Base-by-base conservation (phyloP, 805 yeast species). In the Barnettozyma populi region DNA sequence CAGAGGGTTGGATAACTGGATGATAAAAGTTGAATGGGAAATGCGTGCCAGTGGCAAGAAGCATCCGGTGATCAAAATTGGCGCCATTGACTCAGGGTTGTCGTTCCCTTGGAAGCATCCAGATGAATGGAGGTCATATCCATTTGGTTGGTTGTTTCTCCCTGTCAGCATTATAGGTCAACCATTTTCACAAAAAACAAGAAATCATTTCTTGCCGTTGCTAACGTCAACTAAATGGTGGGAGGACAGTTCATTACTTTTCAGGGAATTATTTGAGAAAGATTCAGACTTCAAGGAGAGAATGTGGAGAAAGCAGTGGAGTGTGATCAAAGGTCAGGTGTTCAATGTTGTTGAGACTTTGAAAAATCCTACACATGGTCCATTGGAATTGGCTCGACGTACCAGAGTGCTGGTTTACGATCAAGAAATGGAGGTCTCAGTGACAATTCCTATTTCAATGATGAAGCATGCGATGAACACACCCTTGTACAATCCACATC, bases 31-130 rank as follows among this genome's bases (percentile, higher is more conserved):
- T 16, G 74, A 71, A n/a, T 76, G 80, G 75, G 49, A 55, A 16
- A 49, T 51, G 6, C 41, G n/a, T 7, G 47, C 45, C 0, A 54
- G 59, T 29, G 53, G 57, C 10, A 37, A 41, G 7, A 59, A 62
- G 50, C 53, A 52, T 14, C 83, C 84, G 0, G 47, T 36, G 1
- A 50, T 84, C 13, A 72, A 68, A 44, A 70, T 84, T 27, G 89
- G 87, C 2, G 92, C 90, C 1, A 84, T 84, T 40, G 90, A 84
- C 57, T 82, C 86, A 14, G 90, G 90, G 0, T 67, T 84, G 27
- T 73, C 90, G 0, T 84, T 81, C 55, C 90, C 92, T 5, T 84
- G 89, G 89, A 84, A 84, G 57, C 88, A 83, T 53, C 90, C 90
- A 0, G 86, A 84, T 62, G 89, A 83, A 57, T 83, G 90, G 88